A percentile compares a stretch with the other conserved stretches of the same genome.
Conservation (phyloP, 2,329 filamentous ascomycete species). For the Paracorniculantispora psalliotae region DNA sequence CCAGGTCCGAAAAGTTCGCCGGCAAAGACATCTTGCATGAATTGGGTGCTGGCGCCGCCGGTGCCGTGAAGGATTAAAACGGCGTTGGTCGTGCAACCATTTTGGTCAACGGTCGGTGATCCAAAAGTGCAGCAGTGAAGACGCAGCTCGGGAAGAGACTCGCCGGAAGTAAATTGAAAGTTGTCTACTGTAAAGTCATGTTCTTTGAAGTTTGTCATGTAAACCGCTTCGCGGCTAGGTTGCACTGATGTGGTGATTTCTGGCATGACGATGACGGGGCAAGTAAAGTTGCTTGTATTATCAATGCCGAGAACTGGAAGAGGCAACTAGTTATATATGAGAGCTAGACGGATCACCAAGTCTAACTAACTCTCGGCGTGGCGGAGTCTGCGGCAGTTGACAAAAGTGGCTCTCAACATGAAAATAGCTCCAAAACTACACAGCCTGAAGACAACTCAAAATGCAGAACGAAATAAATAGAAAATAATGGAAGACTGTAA, state of each 20-base stretch:
- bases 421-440: too few relatives aligned
- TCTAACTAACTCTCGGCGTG: too few relatives aligned
- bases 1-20: conserved; percentile 22
- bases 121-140: conserved; percentile 1
- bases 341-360: too few relatives aligned
- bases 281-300: neutral
- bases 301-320: too few relatives aligned
- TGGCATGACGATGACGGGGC: neutral
- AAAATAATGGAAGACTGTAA: too few relatives aligned
- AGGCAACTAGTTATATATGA: too few relatives aligned
- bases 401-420: neutral
- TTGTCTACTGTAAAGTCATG: neutral
- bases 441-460: too few relatives aligned
- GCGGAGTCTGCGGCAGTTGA: too few relatives aligned
- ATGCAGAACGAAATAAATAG: too few relatives aligned
- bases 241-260: neutral
- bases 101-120: neutral
- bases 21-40: conserved; percentile 19
- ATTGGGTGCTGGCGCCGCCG: conserved; percentile 19
- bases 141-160: neutral
- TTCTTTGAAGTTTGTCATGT: neutral
- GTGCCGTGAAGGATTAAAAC: conserved; percentile 24
- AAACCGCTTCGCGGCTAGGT: neutral
- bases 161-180: neutral
- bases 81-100: conserved; percentile 15